Evolutionary conservation across 2,329 filamentous ascomycete species (phyloP), one percentile per base, ranked within the genome.

Genomic region (Neonectria magnoliae): DNA sequence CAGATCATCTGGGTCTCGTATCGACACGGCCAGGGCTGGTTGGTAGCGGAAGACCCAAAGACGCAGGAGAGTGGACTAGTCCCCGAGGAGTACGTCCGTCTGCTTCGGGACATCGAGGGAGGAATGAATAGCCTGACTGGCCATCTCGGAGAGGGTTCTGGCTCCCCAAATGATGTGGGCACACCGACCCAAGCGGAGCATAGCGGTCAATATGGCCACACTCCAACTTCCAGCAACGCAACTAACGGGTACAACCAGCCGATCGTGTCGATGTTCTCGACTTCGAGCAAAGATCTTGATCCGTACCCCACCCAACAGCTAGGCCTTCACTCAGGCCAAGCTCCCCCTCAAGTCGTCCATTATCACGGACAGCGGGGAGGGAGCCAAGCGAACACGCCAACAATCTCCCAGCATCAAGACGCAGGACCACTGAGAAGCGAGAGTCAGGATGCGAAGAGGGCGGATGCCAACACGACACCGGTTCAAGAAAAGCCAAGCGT

Each of bases 1-100:
- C 96, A 99, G 76, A 93, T 98, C 62, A 97, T 99, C 61, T 92
- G 96, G 84, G 94, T 99, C 25, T 97, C 93, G 16, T 99, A 98
- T 78, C 88, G 96, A 47, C 94, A 98, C 76, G 95, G 95, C 16
- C 94, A 98, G 80, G 96, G 96, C 60, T 99, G 96, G 96, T 85
- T 99, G 56, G 96, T 99, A 25, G 96, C 96, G 4, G 93, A 98
- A 81, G 96, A 99, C 75, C 94, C 95, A 13, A 94, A 93, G 78
- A 98, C 94, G 1, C 93, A 89, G 70, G 96, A 99, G 81, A 97
- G 93, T 74, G 96, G 96, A 1, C 85, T 99, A 38, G 96, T 99
- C 2, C 96, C 96, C 0, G 96, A 99, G 79, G 94, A 97, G 79
- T 99, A 98, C 76, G 96, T 99, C 45, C 90, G 96, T 16, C 83